Evolutionary conservation across 441 rosid species (phyloP), one percentile per base, ranked within the genome.

Genomic region (Manihot esculenta): DNA sequence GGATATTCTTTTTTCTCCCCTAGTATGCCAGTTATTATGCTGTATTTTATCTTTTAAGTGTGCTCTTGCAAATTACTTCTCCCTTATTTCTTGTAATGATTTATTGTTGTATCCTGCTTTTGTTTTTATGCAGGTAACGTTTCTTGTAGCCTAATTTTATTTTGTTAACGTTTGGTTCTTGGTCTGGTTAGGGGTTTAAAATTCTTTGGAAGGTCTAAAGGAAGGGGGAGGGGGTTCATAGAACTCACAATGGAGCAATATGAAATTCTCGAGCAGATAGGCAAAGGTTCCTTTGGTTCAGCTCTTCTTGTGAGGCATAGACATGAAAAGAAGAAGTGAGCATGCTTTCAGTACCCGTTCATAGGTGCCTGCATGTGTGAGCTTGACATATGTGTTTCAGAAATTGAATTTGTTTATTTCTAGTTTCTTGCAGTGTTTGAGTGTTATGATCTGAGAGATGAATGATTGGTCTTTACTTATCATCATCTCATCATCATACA

Each of bases 241-340:
- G 61, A 53, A 45, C 58, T 62, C 11, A 7, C 3, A 62, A 96
- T 93, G 98, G 99, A 96, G 85, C 87, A 93, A 72, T 95, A 95
- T 69, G 99, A 95, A 75, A 75, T 93, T 78, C 91, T 95, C 30
- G 98, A 95, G 87, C 97, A 93, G 76, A 93, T 95, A 61, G 99
- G 99, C 48, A 93, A 88, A 83, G 99, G 99, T 24, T 88, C 99
- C 38, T 95, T 95, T 50, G 99, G 99, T 68, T 91, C 98, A 21
- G 98, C 99, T 62, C 94, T 89, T 78, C 95, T 95, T 1, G 97
- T 95, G 62, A 89, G 94, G 83, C 99, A 95, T 77, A 95, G 82
- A 77, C 91, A 88, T 79, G 98, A 93, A 84, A 91, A 85, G 77
- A 95, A 91, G 83, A 90, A 86, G 99, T 96, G 75, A 96, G 97